Base-by-base conservation (phyloP, 257 asterid species). In the Solanum okadae region DNA sequence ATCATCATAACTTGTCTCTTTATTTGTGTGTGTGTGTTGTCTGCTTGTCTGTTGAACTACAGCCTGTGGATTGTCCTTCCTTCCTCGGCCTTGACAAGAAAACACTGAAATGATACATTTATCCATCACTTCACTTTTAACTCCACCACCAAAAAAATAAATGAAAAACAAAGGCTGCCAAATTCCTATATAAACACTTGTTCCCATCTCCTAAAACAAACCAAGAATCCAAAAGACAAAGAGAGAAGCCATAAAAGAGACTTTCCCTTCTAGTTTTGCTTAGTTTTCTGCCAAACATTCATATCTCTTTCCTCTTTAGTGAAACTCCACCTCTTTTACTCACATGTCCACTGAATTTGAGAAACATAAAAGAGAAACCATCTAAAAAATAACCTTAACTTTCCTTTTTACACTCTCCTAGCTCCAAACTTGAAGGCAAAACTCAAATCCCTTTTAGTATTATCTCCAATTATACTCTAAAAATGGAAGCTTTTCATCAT, bases 61-160 rank as follows among this genome's bases (percentile, higher is more conserved):
- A 90, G 61, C 25, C 84, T 78, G 92, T 40, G 71, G 88, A 88
- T 85, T 87, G 93, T 93, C 91, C 93, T 87, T 92, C 92, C 96
- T 93, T 93, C 96, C 98, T 93, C 94, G 79, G 95, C 94, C 94
- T 91, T 95, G 96, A 93, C 95, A 94, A 92, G 98, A 93, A 91
- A 95, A 90, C 93, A 92, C 93, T 90, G 96, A 94, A 91, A 92
- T 90, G 95, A 94, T 95, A 89, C 96, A 95, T 93, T 94, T 86
- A 93, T 90, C 92, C 93, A 91, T 93, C 63, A 72, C 93, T 91
- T 90, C 92, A 87, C 94, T 89, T 52, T 52, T 52, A 52, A 52
- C 63, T 52, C 25, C 86, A 85, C 88, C 46, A 83, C 25, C 25
- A 20, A 59, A 8, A 16, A 6, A 18, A 6, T 18, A 18, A 52